Evolutionary conservation across 1,139 yeast genomes (phyloP).

Genomic region (Martiniozyma asiatica): DNA sequence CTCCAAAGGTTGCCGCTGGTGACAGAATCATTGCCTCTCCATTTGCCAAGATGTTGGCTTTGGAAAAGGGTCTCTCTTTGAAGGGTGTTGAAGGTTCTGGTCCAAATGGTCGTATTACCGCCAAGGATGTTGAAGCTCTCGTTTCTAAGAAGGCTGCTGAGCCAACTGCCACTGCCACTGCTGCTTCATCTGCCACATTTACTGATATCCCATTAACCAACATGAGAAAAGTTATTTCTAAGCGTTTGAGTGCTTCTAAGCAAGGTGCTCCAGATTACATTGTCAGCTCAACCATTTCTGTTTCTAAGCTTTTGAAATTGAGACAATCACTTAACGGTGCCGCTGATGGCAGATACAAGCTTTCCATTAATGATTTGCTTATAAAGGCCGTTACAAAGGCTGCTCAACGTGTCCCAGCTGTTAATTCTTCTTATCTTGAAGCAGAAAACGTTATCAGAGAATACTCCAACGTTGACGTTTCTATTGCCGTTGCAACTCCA

Average conservation of each 20-base stretch:
- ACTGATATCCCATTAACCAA: slow-evolving; percentile 77
- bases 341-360: slow-evolving; percentile 78
- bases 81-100: slow-evolving; percentile 85
- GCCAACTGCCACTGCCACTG: slow-evolving; percentile 32
- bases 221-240: slow-evolving; percentile 92
- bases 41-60: slow-evolving; percentile 83
- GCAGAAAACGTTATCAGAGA: slow-evolving; percentile 84
- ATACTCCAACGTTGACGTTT: slow-evolving; percentile 84
- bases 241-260: slow-evolving; percentile 78
- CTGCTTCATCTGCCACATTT: slow-evolving; percentile 47
- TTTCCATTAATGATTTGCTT: slow-evolving; percentile 88
- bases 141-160: slow-evolving; percentile 26
- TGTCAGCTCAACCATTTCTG: slow-evolving; percentile 78
- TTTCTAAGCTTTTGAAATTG: slow-evolving; percentile 79
- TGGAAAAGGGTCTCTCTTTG: slow-evolving; percentile 83
- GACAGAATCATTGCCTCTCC: slow-evolving; percentile 91
- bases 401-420: slow-evolving; percentile 82
- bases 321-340: slow-evolving; percentile 81
- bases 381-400: slow-evolving; percentile 93
- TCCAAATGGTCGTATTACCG: slow-evolving; percentile 88
- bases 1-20: slow-evolving; percentile 17
- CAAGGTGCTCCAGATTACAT: slow-evolving; percentile 84
- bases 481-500: slow-evolving; percentile 98
- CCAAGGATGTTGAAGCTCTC: slow-evolving; percentile 75
- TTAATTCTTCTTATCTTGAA: slow-evolving; percentile 89